Conservation (phyloP, 305 asterid species). For the Ilex paraguariensis region DNA sequence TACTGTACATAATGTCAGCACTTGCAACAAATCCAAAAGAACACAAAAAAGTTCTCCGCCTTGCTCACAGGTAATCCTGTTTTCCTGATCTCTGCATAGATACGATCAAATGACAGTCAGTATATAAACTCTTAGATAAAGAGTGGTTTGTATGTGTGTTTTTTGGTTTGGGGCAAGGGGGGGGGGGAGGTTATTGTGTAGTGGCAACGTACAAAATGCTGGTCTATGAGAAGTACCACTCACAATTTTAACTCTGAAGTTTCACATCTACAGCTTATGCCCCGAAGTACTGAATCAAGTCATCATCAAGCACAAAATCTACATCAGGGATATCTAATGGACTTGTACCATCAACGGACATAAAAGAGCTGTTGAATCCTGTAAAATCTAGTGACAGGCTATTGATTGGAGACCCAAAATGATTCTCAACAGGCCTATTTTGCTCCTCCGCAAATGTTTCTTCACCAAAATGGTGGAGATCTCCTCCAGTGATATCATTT, state of each 20-base stretch:
- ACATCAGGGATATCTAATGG: conserved; percentile 20
- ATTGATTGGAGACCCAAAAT: conserved; percentile 34
- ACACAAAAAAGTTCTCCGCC: conserved; percentile 3
- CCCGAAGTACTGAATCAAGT: conserved; percentile 30
- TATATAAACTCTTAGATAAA: too few relatives aligned
- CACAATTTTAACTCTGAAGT: neutral
- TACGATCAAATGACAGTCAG: too few relatives aligned
- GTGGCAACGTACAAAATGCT: neutral
- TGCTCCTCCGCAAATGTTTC: conserved; percentile 38
- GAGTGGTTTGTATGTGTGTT: too few relatives aligned
- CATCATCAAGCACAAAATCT: conserved; percentile 25
- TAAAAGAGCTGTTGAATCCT: conserved; percentile 33
- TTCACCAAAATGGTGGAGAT: conserved; percentile 28
- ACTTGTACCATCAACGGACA: conserved; percentile 40
- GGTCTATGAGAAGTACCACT: neutral
- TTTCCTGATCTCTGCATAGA: too few relatives aligned
- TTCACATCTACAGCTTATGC: conserved; percentile 19
- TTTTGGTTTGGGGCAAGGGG: too few relatives aligned
- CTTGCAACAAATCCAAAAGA: conserved; percentile 2
- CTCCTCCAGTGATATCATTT: conserved; percentile 23
- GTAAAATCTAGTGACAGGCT: conserved; percentile 37
- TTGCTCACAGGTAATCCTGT: neutral
- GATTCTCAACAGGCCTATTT: conserved; percentile 29
- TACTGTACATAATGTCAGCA: neutral
- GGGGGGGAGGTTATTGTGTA: neutral